Base-by-base conservation (phyloP, 2,329 filamentous ascomycete species). In the Pyrenophora seminiperda region DNA sequence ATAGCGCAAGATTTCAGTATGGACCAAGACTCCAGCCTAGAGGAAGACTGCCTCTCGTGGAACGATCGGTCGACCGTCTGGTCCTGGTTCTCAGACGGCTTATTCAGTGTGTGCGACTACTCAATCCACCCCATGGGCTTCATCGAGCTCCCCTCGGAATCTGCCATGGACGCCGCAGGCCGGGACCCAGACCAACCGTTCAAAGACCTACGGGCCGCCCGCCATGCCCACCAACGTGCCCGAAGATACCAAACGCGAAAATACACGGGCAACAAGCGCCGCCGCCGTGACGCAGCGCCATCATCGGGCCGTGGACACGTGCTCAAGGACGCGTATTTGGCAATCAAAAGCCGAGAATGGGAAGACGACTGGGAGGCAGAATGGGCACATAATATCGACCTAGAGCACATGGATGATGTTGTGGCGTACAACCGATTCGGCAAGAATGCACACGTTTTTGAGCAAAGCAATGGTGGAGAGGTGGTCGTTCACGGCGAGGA, bases 101-200 rank as follows among this genome's bases (percentile, higher is more conserved):
- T n/a, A n/a, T n/a, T 9, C 13, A 9, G 17, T 10, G 44, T 27
- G 13, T 13, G 11, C 1, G 9, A 19, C n/a, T 27, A 41, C 14
- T 41, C 44, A n/a, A 19, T 33, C 19, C 19, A 33, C 14, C 44
- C 36, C 4, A 27, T 40, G 11, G 29, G 44, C 29, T 18, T 47
- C 2, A 5, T 47, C 5, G 40, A 18, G 11, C 44, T 47, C 1
- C 34, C 30, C 20, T 41, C 44, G 5, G 36, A 47, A 30, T 29
- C 44, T 11, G 36, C 34, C 15, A 47, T 47, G 44, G 32, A 47
- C n/a, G 36, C 44, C 29, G 44, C 44, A 13, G 44, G 44, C 18
- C 34, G 44, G 27, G 33, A 27, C 15, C 40, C 44, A 24, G 44
- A 47, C 10, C 44, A 47, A 7, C 44, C 44, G 1, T 47, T 47